Evolutionary conservation across 2,329 filamentous ascomycete species (phyloP).

Genomic region (Alternaria sp.): DNA sequence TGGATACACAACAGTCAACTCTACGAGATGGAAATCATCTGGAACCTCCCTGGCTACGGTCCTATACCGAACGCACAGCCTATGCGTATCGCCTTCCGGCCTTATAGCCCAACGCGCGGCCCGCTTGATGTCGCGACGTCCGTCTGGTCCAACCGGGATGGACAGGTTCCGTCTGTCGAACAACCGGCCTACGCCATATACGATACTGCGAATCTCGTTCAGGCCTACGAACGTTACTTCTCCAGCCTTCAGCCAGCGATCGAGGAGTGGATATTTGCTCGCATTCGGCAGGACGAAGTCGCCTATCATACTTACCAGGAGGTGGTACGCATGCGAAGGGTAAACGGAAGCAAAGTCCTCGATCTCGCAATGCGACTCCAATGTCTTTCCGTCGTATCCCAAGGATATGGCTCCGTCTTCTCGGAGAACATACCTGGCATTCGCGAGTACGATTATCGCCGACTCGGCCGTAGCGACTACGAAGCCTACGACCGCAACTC

Average conservation of each 20-base stretch:
- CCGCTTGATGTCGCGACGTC: constrained; percentile 38
- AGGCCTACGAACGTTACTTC: constrained; percentile 38
- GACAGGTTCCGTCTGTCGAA: constrained; percentile 31
- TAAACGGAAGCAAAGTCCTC: constrained; percentile 31
- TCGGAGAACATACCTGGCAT: constrained; percentile 42
- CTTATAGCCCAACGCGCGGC: constrained; percentile 36
- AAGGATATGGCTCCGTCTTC: constrained; percentile 46
- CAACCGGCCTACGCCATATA: constrained; percentile 46
- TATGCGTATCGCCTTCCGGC: constrained; percentile 34
- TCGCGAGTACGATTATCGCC: constrained; percentile 38
- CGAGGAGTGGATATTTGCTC: constrained; percentile 41
- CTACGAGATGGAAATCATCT: constrained; percentile 41
- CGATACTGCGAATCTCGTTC: constrained; percentile 37
- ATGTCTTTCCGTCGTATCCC: constrained; percentile 44
- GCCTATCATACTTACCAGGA: constrained; percentile 40
- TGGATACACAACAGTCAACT: constrained; percentile 35
- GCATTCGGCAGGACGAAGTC: constrained; percentile 37
- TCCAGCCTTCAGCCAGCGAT: constrained; percentile 33
- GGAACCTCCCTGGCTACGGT: constrained; percentile 45
- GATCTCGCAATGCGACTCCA: constrained; percentile 42
- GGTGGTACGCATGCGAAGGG: constrained; percentile 36
- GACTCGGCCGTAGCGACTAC: constrained; percentile 39
- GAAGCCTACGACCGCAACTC: constrained; percentile 45
- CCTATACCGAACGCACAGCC: constrained; percentile 33
- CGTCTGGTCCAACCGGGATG: constrained; percentile 39